A percentile compares a stretch with the other conserved stretches of the same genome.
Conservation (phyloP, 1,139 yeast genomes). For the Schwanniomyces etchellsii region DNA sequence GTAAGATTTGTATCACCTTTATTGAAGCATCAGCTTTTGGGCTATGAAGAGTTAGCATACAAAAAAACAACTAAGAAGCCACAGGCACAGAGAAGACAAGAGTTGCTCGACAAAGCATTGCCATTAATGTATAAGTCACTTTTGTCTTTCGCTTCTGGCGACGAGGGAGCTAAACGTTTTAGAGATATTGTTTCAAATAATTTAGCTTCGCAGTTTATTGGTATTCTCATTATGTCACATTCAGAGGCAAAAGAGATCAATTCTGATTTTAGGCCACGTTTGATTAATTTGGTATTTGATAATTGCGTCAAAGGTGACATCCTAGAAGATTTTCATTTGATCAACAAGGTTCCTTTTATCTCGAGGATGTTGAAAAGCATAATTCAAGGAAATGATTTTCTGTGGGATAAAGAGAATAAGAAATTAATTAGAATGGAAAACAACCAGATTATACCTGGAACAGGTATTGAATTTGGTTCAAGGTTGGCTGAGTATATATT, state of each 20-base stretch:
- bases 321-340: slow-evolving; percentile 60
- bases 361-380: slow-evolving; percentile 73
- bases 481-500: slow-evolving; percentile 48
- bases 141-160: slow-evolving; percentile 31
- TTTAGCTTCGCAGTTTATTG: slow-evolving; percentile 76
- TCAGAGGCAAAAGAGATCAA: slow-evolving; percentile 47
- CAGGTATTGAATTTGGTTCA: slow-evolving; percentile 61
- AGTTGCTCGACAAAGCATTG: slow-evolving; percentile 59
- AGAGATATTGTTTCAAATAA: slow-evolving; percentile 53
- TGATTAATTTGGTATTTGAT: slow-evolving; percentile 52
- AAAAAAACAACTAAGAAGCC: slow-evolving; percentile 80
- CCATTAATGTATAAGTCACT: slow-evolving; percentile 61
- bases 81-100: slow-evolving; percentile 66
- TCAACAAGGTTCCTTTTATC: slow-evolving; percentile 64
- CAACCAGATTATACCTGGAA: slow-evolving; percentile 42
- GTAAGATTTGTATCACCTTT: slow-evolving; percentile 79
- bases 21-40: slow-evolving; percentile 53
- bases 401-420: slow-evolving; percentile 63
- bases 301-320: slow-evolving; percentile 62
- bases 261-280: slow-evolving; percentile 37
- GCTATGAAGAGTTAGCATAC: slow-evolving; percentile 60
- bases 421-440: slow-evolving; percentile 36
- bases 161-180: slow-evolving; percentile 19
- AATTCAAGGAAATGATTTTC: slow-evolving; percentile 62
- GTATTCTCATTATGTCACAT: slow-evolving; percentile 60